A percentile compares a stretch with the other conserved stretches of the same genome.
Conservation (phyloP, 2,329 filamentous ascomycete species). For the Cladosporium sp. region DNA sequence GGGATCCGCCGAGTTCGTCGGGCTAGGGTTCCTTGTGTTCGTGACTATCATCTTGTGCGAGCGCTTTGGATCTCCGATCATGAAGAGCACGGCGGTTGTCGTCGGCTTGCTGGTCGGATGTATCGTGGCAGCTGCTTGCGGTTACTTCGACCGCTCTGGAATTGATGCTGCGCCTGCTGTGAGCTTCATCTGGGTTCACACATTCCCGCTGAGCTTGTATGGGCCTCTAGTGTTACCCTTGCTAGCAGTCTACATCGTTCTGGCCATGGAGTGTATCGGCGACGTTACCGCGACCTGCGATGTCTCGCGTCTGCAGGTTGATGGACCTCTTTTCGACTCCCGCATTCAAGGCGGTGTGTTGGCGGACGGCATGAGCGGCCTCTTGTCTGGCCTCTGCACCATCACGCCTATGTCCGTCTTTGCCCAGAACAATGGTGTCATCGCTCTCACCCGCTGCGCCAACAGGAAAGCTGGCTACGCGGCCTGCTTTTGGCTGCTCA, state of each 20-base stretch:
- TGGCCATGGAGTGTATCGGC: conserved; percentile 68
- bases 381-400: conserved; percentile 74
- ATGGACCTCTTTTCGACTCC: conserved; percentile 71
- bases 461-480: conserved; percentile 80
- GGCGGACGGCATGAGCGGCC: conserved; percentile 74
- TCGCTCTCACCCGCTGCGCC: conserved; percentile 77
- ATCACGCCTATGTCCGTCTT: conserved; percentile 80
- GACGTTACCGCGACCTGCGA: conserved; percentile 77
- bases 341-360: conserved; percentile 78
- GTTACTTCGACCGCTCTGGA: conserved; percentile 71
- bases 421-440: conserved; percentile 83
- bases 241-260: conserved; percentile 64
- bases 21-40: conserved; percentile 78
- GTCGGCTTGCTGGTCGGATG: conserved; percentile 74
- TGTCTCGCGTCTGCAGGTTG: conserved; percentile 73
- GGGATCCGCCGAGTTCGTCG: conserved; percentile 78
- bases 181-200: conserved; percentile 78
- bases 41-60: conserved; percentile 78
- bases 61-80: conserved; percentile 78
- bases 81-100: conserved; percentile 78
- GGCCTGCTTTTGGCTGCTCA: conserved; percentile 72
- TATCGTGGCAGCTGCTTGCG: conserved; percentile 74
- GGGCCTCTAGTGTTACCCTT: conserved; percentile 73
- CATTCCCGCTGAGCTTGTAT: conserved; percentile 72
- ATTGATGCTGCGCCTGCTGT: conserved; percentile 71